Evolutionary conservation across 768 basidiomycete species (phyloP).

Genomic region (Cystobasidium tubakii): DNA sequence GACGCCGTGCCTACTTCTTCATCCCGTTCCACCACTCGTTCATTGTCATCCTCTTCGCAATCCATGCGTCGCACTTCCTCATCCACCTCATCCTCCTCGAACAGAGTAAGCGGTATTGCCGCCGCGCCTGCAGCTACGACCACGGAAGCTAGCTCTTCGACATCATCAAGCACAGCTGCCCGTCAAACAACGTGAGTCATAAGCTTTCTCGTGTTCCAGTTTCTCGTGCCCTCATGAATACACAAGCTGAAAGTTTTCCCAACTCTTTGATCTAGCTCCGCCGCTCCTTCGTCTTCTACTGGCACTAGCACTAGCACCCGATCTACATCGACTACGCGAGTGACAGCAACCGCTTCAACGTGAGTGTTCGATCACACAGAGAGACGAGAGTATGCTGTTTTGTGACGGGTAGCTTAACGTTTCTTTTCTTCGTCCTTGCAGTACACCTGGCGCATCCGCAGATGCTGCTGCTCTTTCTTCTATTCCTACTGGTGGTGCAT

Average conservation of each 20-base stretch:
- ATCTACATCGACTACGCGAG: conserved; percentile 7
- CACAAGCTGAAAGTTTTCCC: no score
- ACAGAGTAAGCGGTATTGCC: neutral
- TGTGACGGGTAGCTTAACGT: no score
- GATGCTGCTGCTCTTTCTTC: conserved; percentile 10
- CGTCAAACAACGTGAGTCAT: neutral
- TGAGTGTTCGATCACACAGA: no score
- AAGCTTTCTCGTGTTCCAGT: no score
- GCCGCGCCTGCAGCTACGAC: neutral
- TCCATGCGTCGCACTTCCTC: neutral
- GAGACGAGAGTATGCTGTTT: no score
- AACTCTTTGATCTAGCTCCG: no score
- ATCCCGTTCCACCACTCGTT: neutral
- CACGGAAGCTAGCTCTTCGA: neutral
- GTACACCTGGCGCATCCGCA: neutral
- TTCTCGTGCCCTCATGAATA: no score
- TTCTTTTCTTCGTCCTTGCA: neutral
- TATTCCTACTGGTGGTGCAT: conserved; percentile 15
- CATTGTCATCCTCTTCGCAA: neutral
- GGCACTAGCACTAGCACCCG: neutral
- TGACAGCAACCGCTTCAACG: neutral
- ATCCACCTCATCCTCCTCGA: neutral
- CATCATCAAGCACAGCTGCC: neutral
- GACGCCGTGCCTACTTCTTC: conserved; percentile 3
- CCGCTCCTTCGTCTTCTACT: neutral